These are phyloP conservation scores for Corymbia maculata DNA, from an alignment of 345 rosid species.

Conservation along the genomic window DNA sequence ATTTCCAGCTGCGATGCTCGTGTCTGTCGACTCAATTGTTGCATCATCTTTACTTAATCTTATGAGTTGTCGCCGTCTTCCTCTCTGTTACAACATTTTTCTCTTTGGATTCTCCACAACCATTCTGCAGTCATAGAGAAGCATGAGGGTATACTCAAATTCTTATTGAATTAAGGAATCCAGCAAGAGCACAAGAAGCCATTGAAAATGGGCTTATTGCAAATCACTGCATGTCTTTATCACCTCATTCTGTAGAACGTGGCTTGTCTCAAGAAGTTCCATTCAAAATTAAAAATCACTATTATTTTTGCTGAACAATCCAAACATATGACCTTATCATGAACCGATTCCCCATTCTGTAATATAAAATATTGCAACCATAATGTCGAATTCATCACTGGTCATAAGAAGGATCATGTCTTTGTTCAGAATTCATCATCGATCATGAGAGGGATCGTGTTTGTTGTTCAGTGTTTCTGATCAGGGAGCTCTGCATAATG, in stretches of 20 bases:
- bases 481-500: slow-evolving; percentile 5
- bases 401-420: background rate
- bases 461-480: background rate
- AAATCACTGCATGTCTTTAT: background rate
- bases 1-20: too few relatives aligned
- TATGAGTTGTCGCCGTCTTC: too few relatives aligned
- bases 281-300: background rate
- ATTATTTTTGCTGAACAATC: background rate
- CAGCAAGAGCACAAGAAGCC: background rate
- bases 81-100: background rate
- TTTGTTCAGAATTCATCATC: background rate
- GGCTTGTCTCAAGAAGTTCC: background rate
- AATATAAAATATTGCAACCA: background rate
- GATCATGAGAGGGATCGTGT: background rate
- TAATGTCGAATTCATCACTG: background rate
- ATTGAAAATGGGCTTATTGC: background rate
- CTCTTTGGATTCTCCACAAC: background rate
- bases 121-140: background rate
- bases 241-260: background rate
- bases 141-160: background rate
- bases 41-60: too few relatives aligned
- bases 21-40: too few relatives aligned
- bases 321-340: background rate
- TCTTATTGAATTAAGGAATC: background rate
- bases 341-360: background rate